Evolutionary conservation across 2,329 filamentous ascomycete species (phyloP).

Genomic region (Stemphylium beticola): DNA sequence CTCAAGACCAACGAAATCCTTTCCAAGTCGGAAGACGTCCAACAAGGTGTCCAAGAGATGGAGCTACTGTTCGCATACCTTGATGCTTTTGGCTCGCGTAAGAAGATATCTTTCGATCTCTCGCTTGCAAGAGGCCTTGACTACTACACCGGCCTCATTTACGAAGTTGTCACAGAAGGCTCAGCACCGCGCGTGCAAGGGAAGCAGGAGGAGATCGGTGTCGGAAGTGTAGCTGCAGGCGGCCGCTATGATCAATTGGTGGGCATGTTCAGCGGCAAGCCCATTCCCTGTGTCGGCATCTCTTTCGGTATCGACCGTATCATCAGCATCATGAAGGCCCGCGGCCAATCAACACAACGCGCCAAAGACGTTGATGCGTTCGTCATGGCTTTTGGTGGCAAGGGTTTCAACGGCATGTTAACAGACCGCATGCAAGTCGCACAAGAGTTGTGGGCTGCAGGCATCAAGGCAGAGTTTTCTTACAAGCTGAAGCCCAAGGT

Average conservation of each 20-base stretch:
- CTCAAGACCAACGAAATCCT: slow-evolving; percentile 33
- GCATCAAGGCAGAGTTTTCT: slow-evolving; percentile 88
- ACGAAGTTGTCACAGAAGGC: slow-evolving; percentile 84
- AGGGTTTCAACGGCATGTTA: slow-evolving; percentile 79
- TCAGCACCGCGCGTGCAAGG: slow-evolving; percentile 62
- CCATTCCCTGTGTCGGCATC: slow-evolving; percentile 89
- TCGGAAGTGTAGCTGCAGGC: slow-evolving; percentile 87
- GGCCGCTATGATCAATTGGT: slow-evolving; percentile 93
- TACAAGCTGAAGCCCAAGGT: slow-evolving; percentile 93
- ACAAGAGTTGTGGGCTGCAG: slow-evolving; percentile 80
- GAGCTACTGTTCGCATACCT: slow-evolving; percentile 81
- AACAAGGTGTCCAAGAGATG: slow-evolving; percentile 82
- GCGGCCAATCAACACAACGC: slow-evolving; percentile 67
- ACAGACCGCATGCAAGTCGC: slow-evolving; percentile 84
- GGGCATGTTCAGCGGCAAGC: slow-evolving; percentile 89
- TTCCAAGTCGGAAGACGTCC: slow-evolving; percentile 68
- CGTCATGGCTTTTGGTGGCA: slow-evolving; percentile 93
- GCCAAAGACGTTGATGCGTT: slow-evolving; percentile 85
- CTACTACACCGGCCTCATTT: slow-evolving; percentile 90
- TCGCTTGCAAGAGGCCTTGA: slow-evolving; percentile 90
- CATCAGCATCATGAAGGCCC: slow-evolving; percentile 86
- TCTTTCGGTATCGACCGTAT: slow-evolving; percentile 97
- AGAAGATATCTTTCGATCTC: slow-evolving; percentile 85
- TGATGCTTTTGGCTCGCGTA: slow-evolving; percentile 73
- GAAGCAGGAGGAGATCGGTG: slow-evolving; percentile 62